Conservation (phyloP, 495 filamentous ascomycete species). For the Staphylotrichum tortipilum region DNA sequence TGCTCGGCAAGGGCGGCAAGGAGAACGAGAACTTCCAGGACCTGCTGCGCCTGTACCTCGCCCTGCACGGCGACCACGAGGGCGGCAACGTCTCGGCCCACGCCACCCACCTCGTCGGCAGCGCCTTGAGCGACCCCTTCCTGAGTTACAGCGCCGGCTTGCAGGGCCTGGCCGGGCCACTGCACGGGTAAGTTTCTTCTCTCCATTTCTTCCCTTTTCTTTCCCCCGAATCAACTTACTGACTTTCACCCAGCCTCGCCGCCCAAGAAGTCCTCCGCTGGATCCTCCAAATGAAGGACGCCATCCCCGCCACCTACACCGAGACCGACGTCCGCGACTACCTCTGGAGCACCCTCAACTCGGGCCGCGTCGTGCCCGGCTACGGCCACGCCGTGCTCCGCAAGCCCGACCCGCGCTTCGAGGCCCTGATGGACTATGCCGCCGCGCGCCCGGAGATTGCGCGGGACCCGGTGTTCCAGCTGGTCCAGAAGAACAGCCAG, state of each 20-base stretch:
- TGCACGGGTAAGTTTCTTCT: constrained; percentile 61
- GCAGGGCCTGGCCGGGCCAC: constrained; percentile 86
- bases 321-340: constrained; percentile 75
- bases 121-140: constrained; percentile 89
- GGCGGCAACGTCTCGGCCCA: constrained; percentile 97
- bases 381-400: constrained; percentile 98
- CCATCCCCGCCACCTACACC: constrained; percentile 68
- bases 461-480: constrained; percentile 79
- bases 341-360: constrained; percentile 87
- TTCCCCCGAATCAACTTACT: neutral
- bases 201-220: neutral
- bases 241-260: constrained; percentile 53
- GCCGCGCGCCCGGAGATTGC: constrained; percentile 73
- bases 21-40: constrained; percentile 93
- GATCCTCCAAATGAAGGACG: constrained; percentile 87
- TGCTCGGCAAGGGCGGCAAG: constrained; percentile 82
- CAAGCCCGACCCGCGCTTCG: constrained; percentile 92
- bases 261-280: constrained; percentile 96
- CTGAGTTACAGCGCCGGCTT: constrained; percentile 93
- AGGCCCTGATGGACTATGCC: constrained; percentile 95
- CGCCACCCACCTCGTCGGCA: constrained; percentile 95
- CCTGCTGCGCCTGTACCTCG: constrained; percentile 83
- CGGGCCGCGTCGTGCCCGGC: constrained; percentile 88
- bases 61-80: constrained; percentile 96
- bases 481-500: constrained; percentile 75